A percentile compares a stretch with the other conserved stretches of the same genome.
These are phyloP conservation scores for Phytophthora meadii DNA, from an alignment of 352 stramenopile species.

Conservation along the genomic window DNA sequence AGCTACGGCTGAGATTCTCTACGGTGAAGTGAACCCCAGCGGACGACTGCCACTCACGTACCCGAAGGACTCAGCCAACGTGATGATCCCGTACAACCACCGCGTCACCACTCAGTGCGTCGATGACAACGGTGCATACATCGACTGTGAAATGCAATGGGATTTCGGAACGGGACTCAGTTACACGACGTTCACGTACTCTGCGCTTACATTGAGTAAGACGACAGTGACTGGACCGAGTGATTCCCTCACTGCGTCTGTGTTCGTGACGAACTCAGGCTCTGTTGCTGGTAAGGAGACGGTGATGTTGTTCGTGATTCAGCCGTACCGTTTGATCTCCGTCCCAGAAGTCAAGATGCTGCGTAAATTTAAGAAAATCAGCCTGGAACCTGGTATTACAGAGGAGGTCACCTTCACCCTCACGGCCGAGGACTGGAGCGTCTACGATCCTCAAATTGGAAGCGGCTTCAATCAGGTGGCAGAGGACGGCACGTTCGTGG, in stretches of 20 bases:
- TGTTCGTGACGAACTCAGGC: slow-evolving; percentile 82
- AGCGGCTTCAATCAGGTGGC: slow-evolving; percentile 64
- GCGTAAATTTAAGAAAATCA: slow-evolving; percentile 81
- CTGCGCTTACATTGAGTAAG: slow-evolving; percentile 48
- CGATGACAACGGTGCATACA: slow-evolving; percentile 19
- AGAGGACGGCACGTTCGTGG: slow-evolving; percentile 72
- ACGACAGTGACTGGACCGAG: slow-evolving; percentile 30
- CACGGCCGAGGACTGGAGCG: slow-evolving; percentile 63
- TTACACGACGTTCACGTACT: slow-evolving; percentile 77
- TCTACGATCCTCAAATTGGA: slow-evolving; percentile 69
- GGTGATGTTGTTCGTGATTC: slow-evolving; percentile 80
- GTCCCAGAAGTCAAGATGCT: slow-evolving; percentile 86
- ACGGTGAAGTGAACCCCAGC: slow-evolving; percentile 83
- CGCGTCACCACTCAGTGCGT: slow-evolving; percentile 62
- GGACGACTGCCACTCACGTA: slow-evolving; percentile 86
- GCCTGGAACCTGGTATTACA: slow-evolving; percentile 49
- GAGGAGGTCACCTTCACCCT: slow-evolving; percentile 54
- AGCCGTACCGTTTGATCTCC: slow-evolving; percentile 63
- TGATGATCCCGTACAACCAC: slow-evolving; percentile 83
- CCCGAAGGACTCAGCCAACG: slow-evolving; percentile 66
- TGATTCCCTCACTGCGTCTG: slow-evolving; percentile 46
- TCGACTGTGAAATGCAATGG: slow-evolving; percentile 71
- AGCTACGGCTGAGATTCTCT: slow-evolving; percentile 85
- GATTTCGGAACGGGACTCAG: slow-evolving; percentile 70
- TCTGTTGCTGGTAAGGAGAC: slow-evolving; percentile 66